Evolutionary conservation across 371 early-diverging fungal species (phyloP), one percentile per base, ranked within the genome.

Genomic region (Apophysomyces trapeziformis): DNA sequence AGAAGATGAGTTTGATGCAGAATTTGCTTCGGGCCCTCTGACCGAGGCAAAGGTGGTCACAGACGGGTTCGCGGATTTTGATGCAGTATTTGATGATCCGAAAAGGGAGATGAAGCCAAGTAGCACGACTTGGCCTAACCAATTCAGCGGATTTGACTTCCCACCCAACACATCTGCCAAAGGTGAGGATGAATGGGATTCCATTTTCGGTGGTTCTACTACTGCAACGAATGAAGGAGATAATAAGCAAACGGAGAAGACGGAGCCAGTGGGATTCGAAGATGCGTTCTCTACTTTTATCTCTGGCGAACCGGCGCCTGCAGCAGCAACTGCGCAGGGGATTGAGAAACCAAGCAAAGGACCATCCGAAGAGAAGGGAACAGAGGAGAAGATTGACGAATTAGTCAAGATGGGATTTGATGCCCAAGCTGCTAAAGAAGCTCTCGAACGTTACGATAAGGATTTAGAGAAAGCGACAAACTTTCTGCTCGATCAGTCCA

Each of bases 381-480:
- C 43, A n/a, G 32, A 59, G 56, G 80, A 81, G 63, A 76, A 71
- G 59, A 64, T 90, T 13, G 80, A 81, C 16, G 75, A 79, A 12
- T 76, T 90, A 46, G 71, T 85, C 26, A 79, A 74, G 57, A 88
- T 91, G 89, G 91, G 91, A 0, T 91, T 89, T 74, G 75, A 86
- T 14, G 79, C 82, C 13, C 79, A 82, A 6, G 80, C 84, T 65
- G 87, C 88, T 5, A 74, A 87, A 45, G 83, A 89, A 26, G 91
- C 91, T 1, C 73, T 91, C 39, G 88, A 89, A 41, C 75, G 81
- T 60, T 89, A 86, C 64, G 87, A 90, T 60, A 87, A 89, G 70
- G 89, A 91, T 61, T 54, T 90, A 16, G 84, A 85, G 65, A 87
- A 85, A 65, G 90, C 91, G n/a, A 85, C 85, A 61, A 89, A 91